phyloP scores from a whole-genome alignment of 805 yeast genomes.

The Metschnikowia shivogae region DNA sequence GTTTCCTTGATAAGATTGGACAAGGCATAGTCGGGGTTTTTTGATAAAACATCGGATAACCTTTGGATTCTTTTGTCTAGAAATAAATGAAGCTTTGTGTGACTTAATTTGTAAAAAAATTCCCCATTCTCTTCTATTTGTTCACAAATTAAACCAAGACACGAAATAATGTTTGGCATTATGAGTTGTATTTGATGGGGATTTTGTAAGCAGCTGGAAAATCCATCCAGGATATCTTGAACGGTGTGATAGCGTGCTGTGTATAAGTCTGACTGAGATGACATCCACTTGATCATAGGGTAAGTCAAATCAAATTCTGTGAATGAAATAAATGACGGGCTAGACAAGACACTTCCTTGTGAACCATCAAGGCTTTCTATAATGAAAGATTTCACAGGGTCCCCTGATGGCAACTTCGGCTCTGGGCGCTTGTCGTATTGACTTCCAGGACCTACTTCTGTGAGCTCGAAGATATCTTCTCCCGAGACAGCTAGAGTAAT shows the following conservation, averaged over 20 bases:
- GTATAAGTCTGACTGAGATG: constrained; percentile 3
- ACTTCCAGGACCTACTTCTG: constrained; percentile 15
- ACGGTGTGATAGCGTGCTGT: constrained; percentile 11
- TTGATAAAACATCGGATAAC: constrained; percentile 28
- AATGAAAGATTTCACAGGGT: constrained; percentile 15
- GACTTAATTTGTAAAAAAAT: constrained; percentile 38
- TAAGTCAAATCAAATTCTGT: constrained; percentile 13
- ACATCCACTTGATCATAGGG: constrained; percentile 9
- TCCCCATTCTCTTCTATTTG: constrained; percentile 31
- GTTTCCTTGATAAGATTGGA: constrained; percentile 18
- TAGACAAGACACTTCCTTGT: constrained; percentile 10
- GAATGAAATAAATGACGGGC: constrained; percentile 8
- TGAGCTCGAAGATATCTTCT: constrained; percentile 11
- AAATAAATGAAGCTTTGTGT: constrained; percentile 32
- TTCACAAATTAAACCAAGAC: constrained; percentile 25
- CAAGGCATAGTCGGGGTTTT: constrained; percentile 15
- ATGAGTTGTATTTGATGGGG: constrained; percentile 1
- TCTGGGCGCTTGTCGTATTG: constrained; percentile 13
- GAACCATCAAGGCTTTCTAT: constrained; percentile 3
- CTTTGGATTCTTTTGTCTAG: constrained; percentile 35
- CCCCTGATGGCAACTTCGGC: constrained; percentile 16
- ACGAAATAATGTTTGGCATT: not conserved
- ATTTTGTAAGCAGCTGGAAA: constrained; percentile 2
- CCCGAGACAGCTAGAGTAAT: constrained; percentile 9
- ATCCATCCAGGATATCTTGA: constrained; percentile 13